phyloP scores from a whole-genome alignment of 2,329 filamentous ascomycete genomes.

The Coleophoma crateriformis region DNA sequence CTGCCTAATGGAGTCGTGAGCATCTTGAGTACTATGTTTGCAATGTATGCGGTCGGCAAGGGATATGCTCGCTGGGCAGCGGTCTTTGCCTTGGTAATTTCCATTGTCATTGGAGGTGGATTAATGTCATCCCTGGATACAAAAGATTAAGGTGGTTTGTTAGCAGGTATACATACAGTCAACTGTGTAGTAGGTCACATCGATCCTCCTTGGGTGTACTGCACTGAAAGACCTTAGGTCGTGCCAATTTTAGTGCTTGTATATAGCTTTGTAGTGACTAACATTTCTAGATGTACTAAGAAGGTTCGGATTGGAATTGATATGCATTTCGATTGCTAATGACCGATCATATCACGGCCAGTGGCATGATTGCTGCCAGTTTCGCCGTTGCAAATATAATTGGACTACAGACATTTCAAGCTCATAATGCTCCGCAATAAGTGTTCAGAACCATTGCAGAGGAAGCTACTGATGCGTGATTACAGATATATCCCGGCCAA shows the following conservation, averaged over 20 bases:
- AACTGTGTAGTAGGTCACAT: constrained; percentile 21
- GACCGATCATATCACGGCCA: constrained; percentile 27
- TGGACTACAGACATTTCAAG: constrained; percentile 47
- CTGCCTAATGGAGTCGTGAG: constrained; percentile 36
- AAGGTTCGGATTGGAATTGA: constrained; percentile 23
- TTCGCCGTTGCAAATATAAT: constrained; percentile 51
- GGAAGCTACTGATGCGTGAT: too few species aligned
- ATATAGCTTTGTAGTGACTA: constrained; percentile 10
- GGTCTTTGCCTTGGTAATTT: constrained; percentile 35
- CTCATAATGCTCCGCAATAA: constrained; percentile 34
- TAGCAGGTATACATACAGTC: constrained; percentile 37
- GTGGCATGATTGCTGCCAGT: constrained; percentile 37
- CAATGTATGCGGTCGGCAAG: constrained; percentile 33
- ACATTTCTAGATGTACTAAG: constrained; percentile 38
- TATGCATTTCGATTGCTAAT: not conserved
- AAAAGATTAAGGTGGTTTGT: constrained; percentile 32
- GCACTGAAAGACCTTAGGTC: constrained; percentile 8
- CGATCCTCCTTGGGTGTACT: not conserved
- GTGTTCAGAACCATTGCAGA: too few species aligned
- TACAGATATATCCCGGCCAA: constrained; percentile 42
- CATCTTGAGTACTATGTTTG: constrained; percentile 32
- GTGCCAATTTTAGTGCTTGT: constrained; percentile 35
- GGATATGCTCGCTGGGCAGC: constrained; percentile 33
- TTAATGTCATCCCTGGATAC: constrained; percentile 31
- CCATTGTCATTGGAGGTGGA: constrained; percentile 38